These are phyloP conservation scores for Boletus rubescentipes DNA, from an alignment of 768 basidiomycete genomes.

Conservation along the genomic window DNA sequence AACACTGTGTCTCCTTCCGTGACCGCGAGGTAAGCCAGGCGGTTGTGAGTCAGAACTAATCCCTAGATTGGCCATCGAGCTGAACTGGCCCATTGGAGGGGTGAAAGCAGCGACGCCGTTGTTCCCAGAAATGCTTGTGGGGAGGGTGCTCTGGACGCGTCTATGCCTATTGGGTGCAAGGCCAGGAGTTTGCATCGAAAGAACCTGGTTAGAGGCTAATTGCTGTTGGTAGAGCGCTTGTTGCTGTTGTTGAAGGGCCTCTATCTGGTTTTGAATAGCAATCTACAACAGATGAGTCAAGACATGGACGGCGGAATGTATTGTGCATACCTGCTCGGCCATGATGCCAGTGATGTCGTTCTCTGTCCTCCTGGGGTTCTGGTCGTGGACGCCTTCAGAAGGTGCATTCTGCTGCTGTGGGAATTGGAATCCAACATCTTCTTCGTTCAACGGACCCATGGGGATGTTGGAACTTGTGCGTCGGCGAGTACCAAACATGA, in stretches of 20 bases:
- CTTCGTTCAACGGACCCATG: slow-evolving; percentile 75
- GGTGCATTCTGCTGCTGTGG: slow-evolving; percentile 59
- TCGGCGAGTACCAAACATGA: slow-evolving; percentile 78
- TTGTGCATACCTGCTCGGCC: slow-evolving; percentile 80
- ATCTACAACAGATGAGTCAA: slow-evolving; percentile 49
- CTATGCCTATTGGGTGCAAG: slow-evolving; percentile 73
- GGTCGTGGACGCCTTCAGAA: slow-evolving; percentile 33
- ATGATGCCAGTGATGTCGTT: slow-evolving; percentile 85
- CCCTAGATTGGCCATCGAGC: slow-evolving; percentile 48
- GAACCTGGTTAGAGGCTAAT: slow-evolving; percentile 81
- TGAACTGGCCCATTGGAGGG: slow-evolving; percentile 63
- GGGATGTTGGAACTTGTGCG: slow-evolving; percentile 51
- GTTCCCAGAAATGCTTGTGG: slow-evolving; percentile 50
- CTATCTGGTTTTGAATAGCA: slow-evolving; percentile 87
- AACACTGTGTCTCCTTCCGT: slow-evolving; percentile 87
- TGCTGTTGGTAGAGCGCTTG: slow-evolving; percentile 89
- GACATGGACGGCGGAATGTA: background rate
- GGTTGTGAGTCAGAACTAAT: slow-evolving; percentile 65
- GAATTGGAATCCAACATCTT: slow-evolving; percentile 80
- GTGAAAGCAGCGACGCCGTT: slow-evolving; percentile 36
- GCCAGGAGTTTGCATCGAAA: slow-evolving; percentile 77
- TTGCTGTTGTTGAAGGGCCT: slow-evolving; percentile 87
- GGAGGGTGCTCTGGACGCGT: slow-evolving; percentile 84
- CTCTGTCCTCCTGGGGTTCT: slow-evolving; percentile 55
- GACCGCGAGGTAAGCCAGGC: slow-evolving; percentile 72